Evolutionary conservation across 1,284 basidiomycete species (phyloP).

Genomic region (Cryptococcus deneoformans): DNA sequence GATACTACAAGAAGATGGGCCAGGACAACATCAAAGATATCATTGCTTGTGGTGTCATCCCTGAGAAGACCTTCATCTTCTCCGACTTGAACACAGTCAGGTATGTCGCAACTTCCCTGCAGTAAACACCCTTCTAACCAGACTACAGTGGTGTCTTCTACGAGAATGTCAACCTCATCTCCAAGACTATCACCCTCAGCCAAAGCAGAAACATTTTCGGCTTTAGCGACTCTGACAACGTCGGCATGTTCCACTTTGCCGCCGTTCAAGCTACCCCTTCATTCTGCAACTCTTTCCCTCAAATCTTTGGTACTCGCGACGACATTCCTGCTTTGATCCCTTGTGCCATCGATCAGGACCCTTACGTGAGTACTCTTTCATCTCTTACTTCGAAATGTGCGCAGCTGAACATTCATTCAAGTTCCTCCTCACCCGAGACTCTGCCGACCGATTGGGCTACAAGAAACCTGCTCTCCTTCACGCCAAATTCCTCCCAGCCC

Average conservation of each 20-base stretch:
- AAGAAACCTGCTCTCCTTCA: slow-evolving; percentile 92
- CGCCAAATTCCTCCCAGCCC: slow-evolving; percentile 96
- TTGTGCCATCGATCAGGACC: slow-evolving; percentile 93
- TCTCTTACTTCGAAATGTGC: not conserved
- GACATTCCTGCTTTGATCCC: slow-evolving; percentile 94
- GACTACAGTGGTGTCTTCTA: slow-evolving; percentile 76
- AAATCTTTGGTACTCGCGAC: slow-evolving; percentile 84
- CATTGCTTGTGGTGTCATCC: slow-evolving; percentile 92
- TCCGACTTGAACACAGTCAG: slow-evolving; percentile 84
- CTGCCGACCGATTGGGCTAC: slow-evolving; percentile 90
- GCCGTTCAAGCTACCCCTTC: slow-evolving; percentile 96
- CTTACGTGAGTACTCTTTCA: slow-evolving; percentile 39
- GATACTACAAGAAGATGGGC: slow-evolving; percentile 83
- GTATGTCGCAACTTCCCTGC: slow-evolving; percentile 27
- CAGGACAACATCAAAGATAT: slow-evolving; percentile 89
- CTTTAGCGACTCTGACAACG: slow-evolving; percentile 94
- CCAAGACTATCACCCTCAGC: slow-evolving; percentile 87
- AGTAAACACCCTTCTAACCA: not conserved
- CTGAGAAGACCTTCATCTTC: slow-evolving; percentile 96
- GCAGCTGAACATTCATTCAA: slow-evolving; percentile 40
- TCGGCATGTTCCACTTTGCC: slow-evolving; percentile 97
- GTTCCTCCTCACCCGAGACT: slow-evolving; percentile 96
- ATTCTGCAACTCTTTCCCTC: slow-evolving; percentile 98
- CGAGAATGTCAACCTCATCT: slow-evolving; percentile 89
- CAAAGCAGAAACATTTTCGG: slow-evolving; percentile 96